phyloP scores from a whole-genome alignment of 768 basidiomycete genomes.

The Dioszegia crocea region DNA sequence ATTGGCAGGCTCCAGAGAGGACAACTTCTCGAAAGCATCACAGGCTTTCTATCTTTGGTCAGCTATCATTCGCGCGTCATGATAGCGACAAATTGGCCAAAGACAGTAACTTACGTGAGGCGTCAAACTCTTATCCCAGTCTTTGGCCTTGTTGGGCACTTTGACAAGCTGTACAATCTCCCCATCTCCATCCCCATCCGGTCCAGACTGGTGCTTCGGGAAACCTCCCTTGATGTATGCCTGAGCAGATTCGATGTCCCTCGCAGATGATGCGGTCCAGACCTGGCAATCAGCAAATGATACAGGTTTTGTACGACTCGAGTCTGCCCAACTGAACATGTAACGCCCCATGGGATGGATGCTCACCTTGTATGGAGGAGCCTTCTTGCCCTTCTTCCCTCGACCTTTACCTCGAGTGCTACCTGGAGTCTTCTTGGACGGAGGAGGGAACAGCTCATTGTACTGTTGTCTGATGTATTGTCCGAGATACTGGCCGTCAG shows the following conservation, averaged over 20 bases:
- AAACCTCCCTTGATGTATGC: slow-evolving; percentile 50
- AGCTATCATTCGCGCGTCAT: background rate
- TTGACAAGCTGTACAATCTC: slow-evolving; percentile 48
- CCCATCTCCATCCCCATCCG: slow-evolving; percentile 50
- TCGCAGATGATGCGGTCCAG: slow-evolving; percentile 48
- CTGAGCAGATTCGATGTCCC: slow-evolving; percentile 50
- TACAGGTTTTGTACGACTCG: no score
- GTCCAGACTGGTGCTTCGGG: slow-evolving; percentile 49
- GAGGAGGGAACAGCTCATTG: slow-evolving; percentile 35
- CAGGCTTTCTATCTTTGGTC: slow-evolving; percentile 49
- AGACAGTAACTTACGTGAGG: slow-evolving; percentile 50
- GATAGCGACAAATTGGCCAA: background rate
- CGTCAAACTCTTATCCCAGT: slow-evolving; percentile 50
- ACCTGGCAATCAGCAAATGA: slow-evolving; percentile 29
- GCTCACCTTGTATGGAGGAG: slow-evolving; percentile 35
- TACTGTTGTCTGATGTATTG: slow-evolving; percentile 44
- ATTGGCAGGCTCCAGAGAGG: slow-evolving; percentile 44
- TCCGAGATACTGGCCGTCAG: slow-evolving; percentile 23
- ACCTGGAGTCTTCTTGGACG: slow-evolving; percentile 14
- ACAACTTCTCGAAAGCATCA: slow-evolving; percentile 49
- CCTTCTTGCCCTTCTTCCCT: slow-evolving; percentile 18
- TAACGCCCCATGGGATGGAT: no score
- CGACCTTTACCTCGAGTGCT: slow-evolving; percentile 8
- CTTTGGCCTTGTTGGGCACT: slow-evolving; percentile 49
- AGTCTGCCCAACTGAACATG: no score